Percentiles rank a stretch among this genome's conserved stretches.
Conservation (phyloP, 768 basidiomycete species). For the Mycena venus region DNA sequence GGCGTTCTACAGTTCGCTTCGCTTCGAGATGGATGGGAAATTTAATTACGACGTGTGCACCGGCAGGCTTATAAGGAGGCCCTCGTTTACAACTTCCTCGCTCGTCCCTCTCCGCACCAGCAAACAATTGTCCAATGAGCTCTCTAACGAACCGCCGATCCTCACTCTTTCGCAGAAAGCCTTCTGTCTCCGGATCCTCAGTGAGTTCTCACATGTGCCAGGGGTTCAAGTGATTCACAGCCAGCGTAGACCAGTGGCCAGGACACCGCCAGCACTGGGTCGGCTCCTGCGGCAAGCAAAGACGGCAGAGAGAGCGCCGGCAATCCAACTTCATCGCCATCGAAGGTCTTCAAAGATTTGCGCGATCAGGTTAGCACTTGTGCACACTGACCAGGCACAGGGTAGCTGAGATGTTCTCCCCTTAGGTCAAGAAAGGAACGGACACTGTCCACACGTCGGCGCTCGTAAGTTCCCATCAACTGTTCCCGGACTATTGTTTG, state of each 20-base stretch:
- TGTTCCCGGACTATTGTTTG: neutral
- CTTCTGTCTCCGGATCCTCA: slow-evolving; percentile 1
- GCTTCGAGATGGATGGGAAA: neutral
- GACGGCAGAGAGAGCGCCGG: slow-evolving; percentile 1
- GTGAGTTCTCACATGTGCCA: no score
- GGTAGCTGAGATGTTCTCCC: neutral
- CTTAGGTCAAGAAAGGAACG: slow-evolving; percentile 60
- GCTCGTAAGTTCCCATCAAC: slow-evolving; percentile 51
- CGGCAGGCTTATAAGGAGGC: slow-evolving; percentile 21
- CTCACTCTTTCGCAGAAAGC: slow-evolving; percentile 24
- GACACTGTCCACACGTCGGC: slow-evolving; percentile 54
- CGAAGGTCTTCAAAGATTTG: slow-evolving; percentile 56
- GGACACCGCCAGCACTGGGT: neutral
- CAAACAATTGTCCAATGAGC: neutral
- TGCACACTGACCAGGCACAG: neutral
- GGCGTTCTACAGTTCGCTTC: neutral
- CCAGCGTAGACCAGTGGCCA: slow-evolving; percentile 2
- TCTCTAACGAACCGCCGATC: slow-evolving; percentile 17
- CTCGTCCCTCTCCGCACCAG: neutral
- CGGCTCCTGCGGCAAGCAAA: neutral
- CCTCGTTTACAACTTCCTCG: neutral
- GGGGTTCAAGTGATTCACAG: neutral
- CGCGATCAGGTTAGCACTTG: slow-evolving; percentile 53
- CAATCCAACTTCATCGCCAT: slow-evolving; percentile 34
- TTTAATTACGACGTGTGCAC: slow-evolving; percentile 12